Conservation (phyloP, 805 yeast species). For the Dipodascus geniculatus region DNA sequence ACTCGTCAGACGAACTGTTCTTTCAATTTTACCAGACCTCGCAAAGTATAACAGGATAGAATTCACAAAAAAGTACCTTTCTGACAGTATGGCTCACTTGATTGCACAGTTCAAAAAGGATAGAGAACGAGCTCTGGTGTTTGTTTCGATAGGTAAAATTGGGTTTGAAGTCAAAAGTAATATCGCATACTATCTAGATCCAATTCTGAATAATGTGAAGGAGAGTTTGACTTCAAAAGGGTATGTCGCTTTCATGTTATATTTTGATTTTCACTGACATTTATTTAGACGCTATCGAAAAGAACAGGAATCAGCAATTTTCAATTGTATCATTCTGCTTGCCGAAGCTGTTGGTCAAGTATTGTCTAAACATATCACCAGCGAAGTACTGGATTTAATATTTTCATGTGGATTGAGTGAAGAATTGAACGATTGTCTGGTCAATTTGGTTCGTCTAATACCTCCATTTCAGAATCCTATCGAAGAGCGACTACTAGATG, state of each 20-base stretch:
- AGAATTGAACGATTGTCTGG: slow-evolving; percentile 66
- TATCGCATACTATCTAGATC: slow-evolving; percentile 79
- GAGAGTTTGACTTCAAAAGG: slow-evolving; percentile 60
- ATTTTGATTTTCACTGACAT: slow-evolving; percentile 20
- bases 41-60: slow-evolving; percentile 65
- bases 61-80: slow-evolving; percentile 74
- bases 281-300: slow-evolving; percentile 38
- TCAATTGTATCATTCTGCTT: slow-evolving; percentile 77
- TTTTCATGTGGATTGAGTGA: slow-evolving; percentile 75
- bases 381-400: slow-evolving; percentile 68
- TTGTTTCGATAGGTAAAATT: slow-evolving; percentile 75
- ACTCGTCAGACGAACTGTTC: slow-evolving; percentile 73
- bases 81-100: slow-evolving; percentile 64
- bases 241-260: not conserved
- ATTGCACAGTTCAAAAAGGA: slow-evolving; percentile 65
- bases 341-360: slow-evolving; percentile 91
- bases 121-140: slow-evolving; percentile 64
- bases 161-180: slow-evolving; percentile 67
- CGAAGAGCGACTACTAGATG: slow-evolving; percentile 56
- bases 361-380: slow-evolving; percentile 73
- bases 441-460: slow-evolving; percentile 53
- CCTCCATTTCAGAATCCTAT: slow-evolving; percentile 72
- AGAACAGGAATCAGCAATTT: slow-evolving; percentile 74
- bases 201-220: slow-evolving; percentile 69
- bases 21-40: slow-evolving; percentile 68